These are phyloP conservation scores for Cyanidiococcus yangmingshanensis DNA, from an alignment of 23 red algal genomes.

Conservation along the genomic window DNA sequence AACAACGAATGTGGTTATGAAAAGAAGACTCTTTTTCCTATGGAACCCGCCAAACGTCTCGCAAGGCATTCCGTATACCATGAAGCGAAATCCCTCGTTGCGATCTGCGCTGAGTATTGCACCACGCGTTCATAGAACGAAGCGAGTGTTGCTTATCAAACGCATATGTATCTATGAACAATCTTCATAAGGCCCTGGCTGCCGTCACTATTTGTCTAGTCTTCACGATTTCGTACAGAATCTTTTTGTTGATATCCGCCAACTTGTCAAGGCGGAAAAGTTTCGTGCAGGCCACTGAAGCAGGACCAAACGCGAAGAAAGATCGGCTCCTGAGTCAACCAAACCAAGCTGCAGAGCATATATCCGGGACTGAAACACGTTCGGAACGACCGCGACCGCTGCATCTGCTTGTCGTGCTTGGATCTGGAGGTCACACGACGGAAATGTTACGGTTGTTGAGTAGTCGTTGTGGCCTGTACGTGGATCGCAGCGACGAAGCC, in stretches of 20 bases:
- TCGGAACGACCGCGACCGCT: background rate
- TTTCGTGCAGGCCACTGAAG: background rate
- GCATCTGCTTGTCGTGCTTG: slow-evolving; percentile 50
- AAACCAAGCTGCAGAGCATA: background rate
- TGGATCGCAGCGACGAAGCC: background rate
- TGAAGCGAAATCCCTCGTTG: too few relatives aligned
- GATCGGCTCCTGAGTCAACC: background rate
- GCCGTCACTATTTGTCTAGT: too few relatives aligned
- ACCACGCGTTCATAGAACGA: too few relatives aligned
- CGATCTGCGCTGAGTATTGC: too few relatives aligned
- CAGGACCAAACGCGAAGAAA: background rate
- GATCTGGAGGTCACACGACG: slow-evolving; percentile 83
- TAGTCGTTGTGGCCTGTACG: background rate
- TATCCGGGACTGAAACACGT: background rate
- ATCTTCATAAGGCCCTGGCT: too few relatives aligned
- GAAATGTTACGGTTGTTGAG: slow-evolving; percentile 59
- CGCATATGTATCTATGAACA: too few relatives aligned
- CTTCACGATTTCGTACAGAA: too few relatives aligned
- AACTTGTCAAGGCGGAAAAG: background rate
- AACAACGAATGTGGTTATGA: too few relatives aligned
- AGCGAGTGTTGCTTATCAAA: too few relatives aligned
- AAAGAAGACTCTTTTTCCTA: too few relatives aligned
- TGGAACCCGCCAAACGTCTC: too few relatives aligned
- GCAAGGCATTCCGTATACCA: too few relatives aligned
- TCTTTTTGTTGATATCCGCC: background rate